A percentile compares a stretch with the other conserved stretches of the same genome.
Evolutionary conservation across 2,329 filamentous ascomycete species (phyloP).

Genomic region (Fusarium sp.): DNA sequence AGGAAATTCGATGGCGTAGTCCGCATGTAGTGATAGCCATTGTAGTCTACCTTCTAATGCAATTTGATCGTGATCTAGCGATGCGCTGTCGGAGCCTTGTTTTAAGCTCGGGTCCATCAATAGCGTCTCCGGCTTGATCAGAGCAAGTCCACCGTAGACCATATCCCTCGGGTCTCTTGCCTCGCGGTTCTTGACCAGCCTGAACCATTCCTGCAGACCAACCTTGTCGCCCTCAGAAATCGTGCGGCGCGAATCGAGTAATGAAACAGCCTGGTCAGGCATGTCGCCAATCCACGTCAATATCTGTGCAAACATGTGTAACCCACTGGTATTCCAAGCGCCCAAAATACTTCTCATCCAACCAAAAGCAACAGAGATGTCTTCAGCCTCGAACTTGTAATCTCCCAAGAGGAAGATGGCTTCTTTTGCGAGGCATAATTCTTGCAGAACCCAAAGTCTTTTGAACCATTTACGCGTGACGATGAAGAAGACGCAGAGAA

Average conservation of each 20-base stretch:
- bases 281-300: background rate
- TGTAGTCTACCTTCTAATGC: fast-evolving
- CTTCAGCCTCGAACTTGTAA: background rate
- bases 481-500: background rate
- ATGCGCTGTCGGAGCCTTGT: background rate
- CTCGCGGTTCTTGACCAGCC: background rate
- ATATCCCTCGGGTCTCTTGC: background rate
- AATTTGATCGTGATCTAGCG: no score
- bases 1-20: background rate
- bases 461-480: background rate
- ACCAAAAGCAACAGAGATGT: background rate
- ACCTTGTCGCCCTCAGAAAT: background rate
- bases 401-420: background rate
- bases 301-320: background rate
- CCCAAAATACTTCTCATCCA: background rate
- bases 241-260: background rate
- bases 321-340: background rate
- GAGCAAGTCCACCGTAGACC: background rate
- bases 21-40: background rate
- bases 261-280: background rate
- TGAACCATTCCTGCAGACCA: background rate
- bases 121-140: background rate
- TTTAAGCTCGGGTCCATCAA: background rate
- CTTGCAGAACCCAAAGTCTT: background rate
- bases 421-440: background rate